phyloP scores from a whole-genome alignment of 2,329 filamentous ascomycete genomes.

The Bertia moriformis region DNA sequence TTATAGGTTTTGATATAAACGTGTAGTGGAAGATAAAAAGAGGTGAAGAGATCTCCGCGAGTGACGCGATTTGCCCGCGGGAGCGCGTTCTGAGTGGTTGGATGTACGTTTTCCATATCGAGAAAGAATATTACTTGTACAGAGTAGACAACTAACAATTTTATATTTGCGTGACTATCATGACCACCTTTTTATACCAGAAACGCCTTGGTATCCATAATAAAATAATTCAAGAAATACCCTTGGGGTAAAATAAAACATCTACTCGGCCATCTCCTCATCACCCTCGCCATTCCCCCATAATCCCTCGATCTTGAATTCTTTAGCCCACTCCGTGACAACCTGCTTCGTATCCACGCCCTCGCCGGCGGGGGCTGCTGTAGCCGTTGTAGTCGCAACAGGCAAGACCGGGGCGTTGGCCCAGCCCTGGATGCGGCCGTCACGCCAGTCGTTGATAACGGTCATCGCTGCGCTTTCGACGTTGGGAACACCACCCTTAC shows the following conservation, averaged over 20 bases:
- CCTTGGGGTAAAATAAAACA: too few relatives aligned
- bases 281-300: conserved; percentile 39
- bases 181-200: too few relatives aligned
- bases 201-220: conserved; percentile 2
- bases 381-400: conserved; percentile 15
- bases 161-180: too few relatives aligned
- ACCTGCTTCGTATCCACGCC: conserved; percentile 46
- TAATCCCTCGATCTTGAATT: conserved; percentile 87
- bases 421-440: conserved; percentile 90
- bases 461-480: conserved; percentile 75
- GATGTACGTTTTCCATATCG: too few relatives aligned
- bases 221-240: too few relatives aligned
- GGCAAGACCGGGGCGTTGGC: conserved; percentile 58
- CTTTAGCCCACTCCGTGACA: conserved; percentile 81
- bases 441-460: conserved; percentile 91
- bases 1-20: too few relatives aligned
- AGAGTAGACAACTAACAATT: too few relatives aligned
- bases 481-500: conserved; percentile 82
- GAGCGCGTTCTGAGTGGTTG: too few relatives aligned
- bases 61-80: too few relatives aligned
- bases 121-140: too few relatives aligned
- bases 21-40: too few relatives aligned
- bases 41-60: too few relatives aligned
- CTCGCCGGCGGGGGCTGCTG: background rate
- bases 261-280: conserved; percentile 1